Evolutionary conservation across 2,329 filamentous ascomycete species (phyloP).

Genomic region (Talaromyces sp.): DNA sequence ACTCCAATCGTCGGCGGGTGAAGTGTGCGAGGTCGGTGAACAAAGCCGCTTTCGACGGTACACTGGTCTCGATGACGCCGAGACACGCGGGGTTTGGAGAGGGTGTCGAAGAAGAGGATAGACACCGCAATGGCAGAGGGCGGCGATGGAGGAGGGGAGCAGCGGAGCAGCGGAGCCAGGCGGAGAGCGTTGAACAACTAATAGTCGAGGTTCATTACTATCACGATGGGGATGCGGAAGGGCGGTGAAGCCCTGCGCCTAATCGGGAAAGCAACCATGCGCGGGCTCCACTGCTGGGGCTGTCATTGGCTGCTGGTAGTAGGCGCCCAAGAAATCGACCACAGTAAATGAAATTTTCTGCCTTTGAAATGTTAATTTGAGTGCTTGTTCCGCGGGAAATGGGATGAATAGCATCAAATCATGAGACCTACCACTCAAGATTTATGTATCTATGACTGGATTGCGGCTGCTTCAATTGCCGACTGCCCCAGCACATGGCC

Average conservation of each 20-base stretch:
- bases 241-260: constrained; percentile 9
- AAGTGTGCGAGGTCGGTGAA: not conserved
- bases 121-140: not conserved
- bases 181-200: not conserved
- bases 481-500: not conserved
- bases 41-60: not conserved
- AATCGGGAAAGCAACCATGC: constrained; percentile 7
- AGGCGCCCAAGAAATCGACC: not conserved
- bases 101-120: not conserved
- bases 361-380: not conserved
- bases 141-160: not conserved
- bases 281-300: not conserved
- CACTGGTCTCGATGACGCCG: not conserved
- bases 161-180: not conserved
- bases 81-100: not conserved
- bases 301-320: not conserved
- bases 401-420: too few species aligned
- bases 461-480: not conserved
- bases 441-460: not conserved
- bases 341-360: not conserved
- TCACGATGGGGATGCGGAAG: constrained; percentile 1
- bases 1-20: not conserved
- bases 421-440: not conserved
- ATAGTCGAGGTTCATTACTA: not conserved
- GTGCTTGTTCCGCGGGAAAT: too few species aligned